A percentile compares a stretch with the other conserved stretches of the same genome.
phyloP scores from a whole-genome alignment of 2,329 filamentous ascomycete species.

The Aspergillus glaucus region DNA sequence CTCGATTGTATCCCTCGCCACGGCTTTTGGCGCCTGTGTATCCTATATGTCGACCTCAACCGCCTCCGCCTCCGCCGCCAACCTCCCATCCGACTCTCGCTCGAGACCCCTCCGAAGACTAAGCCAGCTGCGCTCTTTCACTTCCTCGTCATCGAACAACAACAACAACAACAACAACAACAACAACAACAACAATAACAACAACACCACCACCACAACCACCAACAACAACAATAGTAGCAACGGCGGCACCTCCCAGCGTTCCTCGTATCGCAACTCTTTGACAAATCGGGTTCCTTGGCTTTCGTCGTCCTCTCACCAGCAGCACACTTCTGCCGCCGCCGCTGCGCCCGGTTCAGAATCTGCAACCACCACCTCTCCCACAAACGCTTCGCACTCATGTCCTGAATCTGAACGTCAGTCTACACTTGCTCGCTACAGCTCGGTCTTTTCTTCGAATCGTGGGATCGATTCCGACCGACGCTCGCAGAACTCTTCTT shows the following conservation, averaged over 20 bases:
- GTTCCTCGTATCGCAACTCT: conserved; percentile 27
- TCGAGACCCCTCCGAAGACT: conserved; percentile 33
- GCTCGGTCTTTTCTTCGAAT: conserved; percentile 12
- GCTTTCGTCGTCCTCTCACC: conserved; percentile 22
- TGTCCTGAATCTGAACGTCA: conserved; percentile 25
- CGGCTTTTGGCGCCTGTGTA: too few species aligned
- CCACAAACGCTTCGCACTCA: conserved; percentile 17
- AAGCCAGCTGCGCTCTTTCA: conserved; percentile 33
- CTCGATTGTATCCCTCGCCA: too few species aligned
- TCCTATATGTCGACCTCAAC: conserved; percentile 25
- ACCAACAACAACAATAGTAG: conserved; percentile 1
- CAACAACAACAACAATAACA: not conserved
- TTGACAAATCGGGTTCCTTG: conserved; percentile 32
- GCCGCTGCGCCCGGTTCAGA: conserved; percentile 16
- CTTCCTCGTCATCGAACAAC: conserved; percentile 13
- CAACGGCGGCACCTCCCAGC: conserved; percentile 8
- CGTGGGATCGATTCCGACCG: conserved; percentile 18
- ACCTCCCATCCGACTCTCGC: conserved; percentile 26
- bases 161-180: conserved; percentile 11
- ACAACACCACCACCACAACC: not conserved
- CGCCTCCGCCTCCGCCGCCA: conserved; percentile 32
- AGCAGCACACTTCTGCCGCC: not conserved
- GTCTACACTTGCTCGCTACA: conserved; percentile 13
- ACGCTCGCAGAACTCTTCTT: conserved; percentile 14
- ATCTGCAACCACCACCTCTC: conserved; percentile 14